Percentiles rank a stretch among this genome's conserved stretches.
These are phyloP conservation scores for Agaricus sinodeliciosus DNA, from an alignment of 768 basidiomycete genomes.

Conservation along the genomic window DNA sequence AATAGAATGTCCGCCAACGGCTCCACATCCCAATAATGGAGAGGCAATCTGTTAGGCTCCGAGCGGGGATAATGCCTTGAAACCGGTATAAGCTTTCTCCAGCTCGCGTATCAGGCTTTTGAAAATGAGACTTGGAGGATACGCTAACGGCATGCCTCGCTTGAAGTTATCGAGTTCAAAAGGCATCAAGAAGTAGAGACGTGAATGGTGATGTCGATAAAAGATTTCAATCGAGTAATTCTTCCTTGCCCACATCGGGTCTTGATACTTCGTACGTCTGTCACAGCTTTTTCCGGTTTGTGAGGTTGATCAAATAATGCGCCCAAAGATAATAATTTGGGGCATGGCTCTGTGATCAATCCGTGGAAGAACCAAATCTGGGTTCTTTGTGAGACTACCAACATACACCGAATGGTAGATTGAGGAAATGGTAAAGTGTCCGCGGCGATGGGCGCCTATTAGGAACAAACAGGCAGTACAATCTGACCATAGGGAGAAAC, in stretches of 20 bases:
- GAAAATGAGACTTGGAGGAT: conserved; percentile 20
- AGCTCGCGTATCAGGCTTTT: conserved; percentile 22
- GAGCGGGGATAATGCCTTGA: conserved; percentile 15
- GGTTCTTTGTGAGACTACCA: conserved; percentile 25
- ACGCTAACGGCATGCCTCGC: neutral
- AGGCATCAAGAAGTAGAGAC: conserved; percentile 25
- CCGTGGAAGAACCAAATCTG: conserved; percentile 27
- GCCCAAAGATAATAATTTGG: conserved; percentile 17
- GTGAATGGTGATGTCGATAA: conserved; percentile 10
- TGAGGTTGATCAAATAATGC: conserved; percentile 25
- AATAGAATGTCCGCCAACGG: conserved; percentile 26
- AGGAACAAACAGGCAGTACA: conserved; percentile 13
- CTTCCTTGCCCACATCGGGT: conserved; percentile 23
- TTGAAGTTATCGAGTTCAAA: conserved; percentile 20
- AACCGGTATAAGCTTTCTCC: conserved; percentile 22
- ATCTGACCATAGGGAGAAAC: neutral
- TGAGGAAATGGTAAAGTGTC: conserved; percentile 21
- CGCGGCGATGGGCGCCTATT: conserved; percentile 10
- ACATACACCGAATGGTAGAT: conserved; percentile 15
- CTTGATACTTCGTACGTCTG: conserved; percentile 18
- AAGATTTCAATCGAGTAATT: conserved; percentile 13
- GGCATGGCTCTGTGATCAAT: conserved; percentile 24
- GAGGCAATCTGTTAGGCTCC: conserved; percentile 19
- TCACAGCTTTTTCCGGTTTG: conserved; percentile 19
- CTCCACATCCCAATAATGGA: conserved; percentile 28